Evolutionary conservation across 2,329 filamentous ascomycete genomes (phyloP), one percentile per base, ranked within the genome.

Genomic region (Aspergillus eucalypticola): DNA sequence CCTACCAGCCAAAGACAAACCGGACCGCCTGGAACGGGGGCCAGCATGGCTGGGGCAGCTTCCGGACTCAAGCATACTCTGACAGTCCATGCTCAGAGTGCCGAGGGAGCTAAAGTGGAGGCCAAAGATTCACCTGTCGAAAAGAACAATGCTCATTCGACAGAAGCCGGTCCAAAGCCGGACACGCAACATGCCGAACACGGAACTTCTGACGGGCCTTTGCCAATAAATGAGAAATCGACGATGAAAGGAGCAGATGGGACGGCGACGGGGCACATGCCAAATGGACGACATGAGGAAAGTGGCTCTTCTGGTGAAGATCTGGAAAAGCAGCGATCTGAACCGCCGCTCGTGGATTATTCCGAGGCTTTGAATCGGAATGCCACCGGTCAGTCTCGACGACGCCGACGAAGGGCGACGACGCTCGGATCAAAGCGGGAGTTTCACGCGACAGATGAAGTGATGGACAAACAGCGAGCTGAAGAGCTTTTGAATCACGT

Each of bases 401-500:
- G 72, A 56, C 74, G 78, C 44, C 72, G 79, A 63, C 70, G 80
- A 55, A 71, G 80, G 63, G 77, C 75, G 15, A 80, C 76, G 19
- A 82, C 80, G 1, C 75, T 79, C 56, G 75, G 77, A 44, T 81
- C 78, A n/a, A 76, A 76, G 64, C 71, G 77, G 21, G 79, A 81
- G 21, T 80, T 82, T 64, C 77, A 75, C 64, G 79, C 84, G 13
- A 79, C 83, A 1, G 93, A 96, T 63, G 92, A 96, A 54, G 80
- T 97, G 66, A 82, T 97, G 56, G 83, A 85, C 27, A 86, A 86
- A 57, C 83, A 84, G 5, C 91, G 96, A 66, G 91, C 92, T 1
- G 93, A 96, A 73, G 89, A 91, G 67, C 78, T 98, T 66, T 81
- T 97, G 66, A 85, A 86, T 64, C 79, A 95, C 79, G 85, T 95